Conservation (phyloP, 1,284 basidiomycete genomes). For the Sanghuangporus weigelae region DNA sequence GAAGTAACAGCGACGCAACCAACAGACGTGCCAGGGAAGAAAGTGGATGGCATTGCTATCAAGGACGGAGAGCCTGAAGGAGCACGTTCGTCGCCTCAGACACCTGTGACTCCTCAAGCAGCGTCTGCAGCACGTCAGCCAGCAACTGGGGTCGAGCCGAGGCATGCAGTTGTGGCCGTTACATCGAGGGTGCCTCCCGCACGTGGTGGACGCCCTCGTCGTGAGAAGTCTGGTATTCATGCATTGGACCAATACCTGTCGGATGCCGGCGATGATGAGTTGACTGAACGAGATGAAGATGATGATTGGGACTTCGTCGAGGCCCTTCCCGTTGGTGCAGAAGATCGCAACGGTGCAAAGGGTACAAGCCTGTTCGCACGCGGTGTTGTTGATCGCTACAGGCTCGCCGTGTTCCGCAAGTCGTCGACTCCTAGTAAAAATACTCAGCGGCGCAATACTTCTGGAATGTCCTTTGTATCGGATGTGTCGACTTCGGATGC, state of each 20-base stretch:
- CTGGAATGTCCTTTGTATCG: slow-evolving; percentile 53
- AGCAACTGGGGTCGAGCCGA: neutral
- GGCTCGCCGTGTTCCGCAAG: slow-evolving; percentile 78
- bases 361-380: slow-evolving; percentile 76
- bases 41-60: slow-evolving; percentile 6
- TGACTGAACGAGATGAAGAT: slow-evolving; percentile 58
- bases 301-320: slow-evolving; percentile 88
- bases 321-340: slow-evolving; percentile 52
- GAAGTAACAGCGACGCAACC: slow-evolving; percentile 5
- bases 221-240: slow-evolving; percentile 74
- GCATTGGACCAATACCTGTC: slow-evolving; percentile 67
- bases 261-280: slow-evolving; percentile 53
- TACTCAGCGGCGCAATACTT: slow-evolving; percentile 38
- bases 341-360: slow-evolving; percentile 73
- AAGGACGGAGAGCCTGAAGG: neutral
- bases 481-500: slow-evolving; percentile 30
- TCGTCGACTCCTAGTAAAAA: slow-evolving; percentile 48
- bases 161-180: neutral
- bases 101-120: slow-evolving; percentile 11
- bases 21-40: neutral
- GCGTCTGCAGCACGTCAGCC: neutral
- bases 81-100: slow-evolving; percentile 8
- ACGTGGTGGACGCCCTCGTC: slow-evolving; percentile 35
- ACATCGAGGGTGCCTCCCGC: slow-evolving; percentile 28
- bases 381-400: slow-evolving; percentile 78